Evolutionary conservation across 2,329 filamentous ascomycete genomes (phyloP).

Genomic region (Aureobasidium vineae): DNA sequence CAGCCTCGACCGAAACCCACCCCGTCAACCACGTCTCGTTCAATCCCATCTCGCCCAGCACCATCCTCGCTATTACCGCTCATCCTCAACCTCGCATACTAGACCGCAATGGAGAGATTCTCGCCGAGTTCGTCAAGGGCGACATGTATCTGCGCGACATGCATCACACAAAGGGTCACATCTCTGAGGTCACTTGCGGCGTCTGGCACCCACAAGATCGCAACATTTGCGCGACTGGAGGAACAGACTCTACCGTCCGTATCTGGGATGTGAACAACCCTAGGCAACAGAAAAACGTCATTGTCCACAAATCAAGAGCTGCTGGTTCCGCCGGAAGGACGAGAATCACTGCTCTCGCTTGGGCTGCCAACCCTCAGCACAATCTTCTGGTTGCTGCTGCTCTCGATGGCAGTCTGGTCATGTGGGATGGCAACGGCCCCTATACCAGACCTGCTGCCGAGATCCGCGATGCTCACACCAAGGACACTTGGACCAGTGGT

Average conservation of each 20-base stretch:
- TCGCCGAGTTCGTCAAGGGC: slow-evolving; percentile 90
- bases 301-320: slow-evolving; percentile 93
- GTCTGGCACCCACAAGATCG: slow-evolving; percentile 87
- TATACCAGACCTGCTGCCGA: slow-evolving; percentile 79
- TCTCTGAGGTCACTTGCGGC: slow-evolving; percentile 84
- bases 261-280: slow-evolving; percentile 98
- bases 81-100: slow-evolving; percentile 88
- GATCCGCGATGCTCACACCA: slow-evolving; percentile 75
- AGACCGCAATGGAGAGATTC: slow-evolving; percentile 78
- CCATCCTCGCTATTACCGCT: slow-evolving; percentile 83
- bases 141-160: slow-evolving; percentile 98
- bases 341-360: slow-evolving; percentile 89
- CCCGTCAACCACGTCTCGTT: slow-evolving; percentile 84
- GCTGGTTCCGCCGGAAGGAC: slow-evolving; percentile 84
- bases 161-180: slow-evolving; percentile 95
- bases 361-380: slow-evolving; percentile 74
- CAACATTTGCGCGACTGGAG: slow-evolving; percentile 84
- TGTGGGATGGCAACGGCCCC: slow-evolving; percentile 89
- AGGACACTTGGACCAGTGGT: slow-evolving; percentile 86
- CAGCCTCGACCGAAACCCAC: slow-evolving; percentile 72
- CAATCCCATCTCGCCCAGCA: slow-evolving; percentile 74
- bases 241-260: slow-evolving; percentile 89
- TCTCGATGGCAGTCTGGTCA: slow-evolving; percentile 82
- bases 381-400: slow-evolving; percentile 79
- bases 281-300: slow-evolving; percentile 84